Conservation (phyloP, 78 protist genomes). For the Dictyostelium purpureum region DNA sequence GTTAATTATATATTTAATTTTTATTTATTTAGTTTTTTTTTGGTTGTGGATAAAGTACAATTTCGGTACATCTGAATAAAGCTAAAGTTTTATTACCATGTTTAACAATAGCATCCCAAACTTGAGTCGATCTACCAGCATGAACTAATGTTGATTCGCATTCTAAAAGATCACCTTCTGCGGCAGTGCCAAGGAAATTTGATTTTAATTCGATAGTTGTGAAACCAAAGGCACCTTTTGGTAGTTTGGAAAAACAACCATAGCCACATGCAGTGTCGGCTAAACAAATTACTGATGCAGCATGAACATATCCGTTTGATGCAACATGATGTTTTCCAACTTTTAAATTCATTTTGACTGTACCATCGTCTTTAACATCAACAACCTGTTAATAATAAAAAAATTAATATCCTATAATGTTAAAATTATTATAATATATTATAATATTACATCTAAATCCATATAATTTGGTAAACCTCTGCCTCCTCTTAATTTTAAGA, state of each 20-base stretch:
- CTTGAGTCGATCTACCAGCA: conserved; percentile 50
- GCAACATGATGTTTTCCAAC: conserved; percentile 47
- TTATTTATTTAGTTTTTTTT: background rate
- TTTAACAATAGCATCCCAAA: conserved; percentile 44
- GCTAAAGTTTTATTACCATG: conserved; percentile 1
- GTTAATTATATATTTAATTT: no score
- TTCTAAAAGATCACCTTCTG: conserved; percentile 4
- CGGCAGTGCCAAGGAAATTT: conserved; percentile 42
- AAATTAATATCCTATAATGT: background rate
- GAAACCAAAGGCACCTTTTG: conserved; percentile 43
- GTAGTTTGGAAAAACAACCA: conserved; percentile 52
- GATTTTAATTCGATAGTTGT: conserved; percentile 62
- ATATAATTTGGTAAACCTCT: conserved; percentile 49
- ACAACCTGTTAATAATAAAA: conserved; percentile 2
- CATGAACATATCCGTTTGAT: conserved; percentile 68
- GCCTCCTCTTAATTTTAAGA: conserved; percentile 29
- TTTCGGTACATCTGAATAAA: conserved; percentile 64
- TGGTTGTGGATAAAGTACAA: conserved; percentile 37
- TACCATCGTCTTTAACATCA: background rate
- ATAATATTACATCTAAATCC: conserved; percentile 18
- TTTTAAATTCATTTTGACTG: background rate
- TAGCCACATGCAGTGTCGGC: conserved; percentile 74
- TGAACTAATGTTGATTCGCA: conserved; percentile 31
- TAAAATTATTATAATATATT: background rate
- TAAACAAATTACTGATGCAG: conserved; percentile 38